Evolutionary conservation across 441 rosid species (phyloP), one percentile per base, ranked within the genome.

Genomic region (Aquilaria agallochum): DNA sequence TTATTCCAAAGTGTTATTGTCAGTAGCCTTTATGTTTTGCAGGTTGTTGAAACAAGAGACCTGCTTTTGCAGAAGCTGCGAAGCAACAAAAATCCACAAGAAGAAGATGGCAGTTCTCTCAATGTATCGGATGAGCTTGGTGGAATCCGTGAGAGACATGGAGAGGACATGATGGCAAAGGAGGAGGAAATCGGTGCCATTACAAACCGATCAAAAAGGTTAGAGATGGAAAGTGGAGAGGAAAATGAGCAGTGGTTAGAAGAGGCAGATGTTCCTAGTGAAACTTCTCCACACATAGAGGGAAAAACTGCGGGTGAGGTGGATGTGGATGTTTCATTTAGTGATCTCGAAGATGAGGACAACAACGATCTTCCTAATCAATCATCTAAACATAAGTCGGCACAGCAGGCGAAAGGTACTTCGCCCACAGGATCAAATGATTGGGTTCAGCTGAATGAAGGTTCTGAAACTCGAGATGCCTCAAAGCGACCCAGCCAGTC

Each of bases 31-130:
- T 56, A 59, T 55, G 14, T 32, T 15, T 58, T 63, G 67, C 84
- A 89, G 96, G 74, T 86, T 44, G 72, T 71, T 60, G 77, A 75
- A 71, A 82, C 80, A 14, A 82, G 92, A 74, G 80, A 80, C 57
- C 47, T 66, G 36, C 82, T 87, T 59, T 59, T 80, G 69, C 81
- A 55, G 73, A 79, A 83, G 72, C 63, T 82, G 54, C 75, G 72
- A 58, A 61, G 70, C 62, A 74, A 66, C 67, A 75, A 56, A 56
- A 72, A 70, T 42, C 57, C 46, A 36, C 72, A 56, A 31, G 63
- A 55, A 31, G 68, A 32, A 20, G 68, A 62, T 44, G 58, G 72
- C 60, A 70, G n/a, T 60, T 34, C 40, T 55, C 62, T 20, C 30
- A 58, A 53, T 67, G 60, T 73, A 57, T 63, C 53, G 13, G 46